These are phyloP conservation scores for Vigna trinervia DNA, from an alignment of 306 rosid species.

Conservation along the genomic window DNA sequence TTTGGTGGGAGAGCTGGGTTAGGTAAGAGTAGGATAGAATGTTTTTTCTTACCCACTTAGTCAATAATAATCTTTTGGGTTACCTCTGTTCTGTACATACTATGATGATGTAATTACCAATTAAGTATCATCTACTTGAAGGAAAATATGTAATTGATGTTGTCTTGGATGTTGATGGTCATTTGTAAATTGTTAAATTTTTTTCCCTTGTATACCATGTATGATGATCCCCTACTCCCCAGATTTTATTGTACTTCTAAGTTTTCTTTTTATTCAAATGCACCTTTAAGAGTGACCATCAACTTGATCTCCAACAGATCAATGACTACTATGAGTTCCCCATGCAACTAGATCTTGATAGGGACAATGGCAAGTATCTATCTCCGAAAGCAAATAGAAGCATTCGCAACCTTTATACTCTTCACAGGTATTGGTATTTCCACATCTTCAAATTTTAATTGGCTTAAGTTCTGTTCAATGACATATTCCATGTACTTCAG, in stretches of 20 bases:
- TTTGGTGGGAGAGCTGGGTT: not conserved
- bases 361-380: slow-evolving; percentile 10
- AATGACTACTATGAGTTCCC: slow-evolving; percentile 27
- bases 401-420: slow-evolving; percentile 14
- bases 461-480: slow-evolving; percentile 8
- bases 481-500: not conserved
- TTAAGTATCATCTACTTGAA: slow-evolving; percentile 14
- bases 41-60: not conserved
- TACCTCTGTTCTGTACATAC: slow-evolving; percentile 3
- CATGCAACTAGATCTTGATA: slow-evolving; percentile 16
- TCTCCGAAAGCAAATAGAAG: not conserved
- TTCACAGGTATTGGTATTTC: slow-evolving; percentile 27
- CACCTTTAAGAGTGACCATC: not conserved
- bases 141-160: not conserved
- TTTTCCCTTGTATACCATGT: not conserved
- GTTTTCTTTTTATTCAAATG: not conserved
- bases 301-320: slow-evolving; percentile 10
- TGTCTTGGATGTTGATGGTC: not conserved
- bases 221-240: too few species aligned
- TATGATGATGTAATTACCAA: not conserved
- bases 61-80: not conserved
- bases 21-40: not conserved
- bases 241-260: not conserved
- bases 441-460: not conserved
- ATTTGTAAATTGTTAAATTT: not conserved